These are phyloP conservation scores for Diplotaxis tenuifolia DNA, from an alignment of 345 rosid species.

Conservation along the genomic window DNA sequence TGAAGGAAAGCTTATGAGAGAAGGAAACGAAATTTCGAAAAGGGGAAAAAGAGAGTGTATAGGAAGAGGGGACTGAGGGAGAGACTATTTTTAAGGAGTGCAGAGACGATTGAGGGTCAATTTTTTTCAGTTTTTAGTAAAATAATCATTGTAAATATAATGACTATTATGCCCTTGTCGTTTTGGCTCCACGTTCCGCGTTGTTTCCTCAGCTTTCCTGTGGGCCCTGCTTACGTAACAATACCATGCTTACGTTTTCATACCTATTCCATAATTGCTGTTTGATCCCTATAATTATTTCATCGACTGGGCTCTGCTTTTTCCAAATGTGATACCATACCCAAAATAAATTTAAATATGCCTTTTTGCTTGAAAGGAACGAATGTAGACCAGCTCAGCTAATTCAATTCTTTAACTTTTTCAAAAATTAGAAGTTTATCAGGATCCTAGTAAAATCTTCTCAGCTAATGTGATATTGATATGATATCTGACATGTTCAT, in stretches of 20 bases:
- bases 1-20: not conserved
- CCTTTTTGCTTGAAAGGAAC: not conserved
- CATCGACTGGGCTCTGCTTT: not conserved
- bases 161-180: not conserved
- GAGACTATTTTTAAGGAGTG: not conserved
- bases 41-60: not conserved
- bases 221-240: not conserved
- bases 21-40: slow-evolving; percentile 2
- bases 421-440: not conserved
- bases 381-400: not conserved
- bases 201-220: not conserved
- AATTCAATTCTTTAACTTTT: not conserved
- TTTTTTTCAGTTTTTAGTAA: not conserved
- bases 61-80: not conserved
- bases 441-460: too few relatives aligned
- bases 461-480: too few relatives aligned
- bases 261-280: not conserved
- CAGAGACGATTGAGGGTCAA: not conserved
- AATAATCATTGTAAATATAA: too few relatives aligned
- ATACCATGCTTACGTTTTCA: not conserved
- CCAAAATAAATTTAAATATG: not conserved
- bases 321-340: not conserved
- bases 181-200: not conserved
- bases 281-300: not conserved
- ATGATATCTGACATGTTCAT: not conserved